Evolutionary conservation across 1,139 yeast genomes (phyloP), one percentile per base, ranked within the genome.

Genomic region (Sugiyamaella grinbergsii): DNA sequence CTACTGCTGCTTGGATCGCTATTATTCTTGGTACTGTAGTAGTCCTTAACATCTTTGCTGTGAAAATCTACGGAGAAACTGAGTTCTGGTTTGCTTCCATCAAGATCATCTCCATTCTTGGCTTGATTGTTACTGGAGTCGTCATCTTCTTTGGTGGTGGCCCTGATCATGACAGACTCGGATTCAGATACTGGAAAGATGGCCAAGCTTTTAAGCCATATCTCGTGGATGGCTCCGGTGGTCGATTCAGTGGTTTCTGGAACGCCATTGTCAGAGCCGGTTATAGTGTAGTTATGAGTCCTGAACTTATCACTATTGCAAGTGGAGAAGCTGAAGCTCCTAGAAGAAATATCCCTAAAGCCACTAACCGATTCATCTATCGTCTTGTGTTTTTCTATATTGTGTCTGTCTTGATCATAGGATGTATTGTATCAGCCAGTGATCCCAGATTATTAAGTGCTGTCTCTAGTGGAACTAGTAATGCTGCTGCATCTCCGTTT

Each of bases 271-370:
- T 83, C 10, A 77, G 71, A 79, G 84, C 49, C 74, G 85, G 44
- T 55, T 73, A 53, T 78, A 84, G 83, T 57, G 59, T 80, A 47
- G 70, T 75, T 26, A 54, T 60, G 57, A 90, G 89, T 24, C 85
- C 95, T 57, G 91, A 84, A 68, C 74, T 82, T 61, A 81, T 83
- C 57, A 86, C 88, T 50, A 75, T 86, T 55, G 84, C 90, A 19
- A 87, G 90, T 33, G 86, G 89, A 24, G 93, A 85, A 69, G 80
- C 90, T 41, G 75, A 75, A 41, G 81, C 83, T 61, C 91, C 91
- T 52, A 74, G 83, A 65, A 73, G 75, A 59, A 72, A 82, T 18
- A 73, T 82, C 54, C 85, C 87, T 55, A 74, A 73, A 58, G 85
- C 86, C 36, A 78, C 79, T 54, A 78, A 78, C 59, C 82, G 81